These are phyloP conservation scores for Punctularia strigosozonata DNA, from an alignment of 768 basidiomycete genomes.

Conservation along the genomic window DNA sequence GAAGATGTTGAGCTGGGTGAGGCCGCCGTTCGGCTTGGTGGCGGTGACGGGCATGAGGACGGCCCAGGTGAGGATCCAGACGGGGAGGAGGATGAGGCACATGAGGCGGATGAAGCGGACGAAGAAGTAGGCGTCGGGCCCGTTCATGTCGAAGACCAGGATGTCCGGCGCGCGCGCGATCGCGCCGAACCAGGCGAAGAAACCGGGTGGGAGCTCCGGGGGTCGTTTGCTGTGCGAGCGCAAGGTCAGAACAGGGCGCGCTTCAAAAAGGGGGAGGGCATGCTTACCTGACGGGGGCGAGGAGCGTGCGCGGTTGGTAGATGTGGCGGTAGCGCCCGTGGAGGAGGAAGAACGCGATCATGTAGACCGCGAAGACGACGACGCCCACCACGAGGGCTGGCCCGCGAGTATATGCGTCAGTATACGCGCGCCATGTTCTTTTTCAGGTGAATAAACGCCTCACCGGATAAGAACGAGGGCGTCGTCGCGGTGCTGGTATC, in stretches of 20 bases:
- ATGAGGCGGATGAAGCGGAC: constrained; percentile 85
- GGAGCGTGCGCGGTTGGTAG: too few relatives aligned
- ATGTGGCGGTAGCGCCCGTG: too few relatives aligned
- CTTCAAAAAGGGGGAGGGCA: neutral
- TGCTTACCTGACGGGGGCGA: constrained; percentile 36
- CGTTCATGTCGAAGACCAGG: constrained; percentile 54
- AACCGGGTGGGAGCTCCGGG: constrained; percentile 32
- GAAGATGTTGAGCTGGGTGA: constrained; percentile 54
- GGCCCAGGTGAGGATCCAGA: constrained; percentile 85
- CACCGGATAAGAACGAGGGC: too few relatives aligned
- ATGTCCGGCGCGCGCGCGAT: constrained; percentile 56
- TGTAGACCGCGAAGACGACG: too few relatives aligned
- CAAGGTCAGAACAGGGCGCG: constrained; percentile 1
- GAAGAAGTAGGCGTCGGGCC: constrained; percentile 89
- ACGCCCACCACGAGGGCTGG: too few relatives aligned
- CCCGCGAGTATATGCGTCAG: too few relatives aligned
- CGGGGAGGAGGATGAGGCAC: constrained; percentile 70
- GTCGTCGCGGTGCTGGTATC: too few relatives aligned
- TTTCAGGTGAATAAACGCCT: too few relatives aligned
- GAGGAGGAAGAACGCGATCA: too few relatives aligned
- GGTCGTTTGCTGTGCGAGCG: constrained; percentile 39
- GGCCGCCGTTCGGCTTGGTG: constrained; percentile 36
- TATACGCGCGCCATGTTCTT: too few relatives aligned
- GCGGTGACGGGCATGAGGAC: constrained; percentile 70
- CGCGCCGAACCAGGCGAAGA: constrained; percentile 57